A percentile compares a stretch with the other conserved stretches of the same genome.
Conservation (phyloP, 805 yeast species). For the Yueomyces sp. region DNA sequence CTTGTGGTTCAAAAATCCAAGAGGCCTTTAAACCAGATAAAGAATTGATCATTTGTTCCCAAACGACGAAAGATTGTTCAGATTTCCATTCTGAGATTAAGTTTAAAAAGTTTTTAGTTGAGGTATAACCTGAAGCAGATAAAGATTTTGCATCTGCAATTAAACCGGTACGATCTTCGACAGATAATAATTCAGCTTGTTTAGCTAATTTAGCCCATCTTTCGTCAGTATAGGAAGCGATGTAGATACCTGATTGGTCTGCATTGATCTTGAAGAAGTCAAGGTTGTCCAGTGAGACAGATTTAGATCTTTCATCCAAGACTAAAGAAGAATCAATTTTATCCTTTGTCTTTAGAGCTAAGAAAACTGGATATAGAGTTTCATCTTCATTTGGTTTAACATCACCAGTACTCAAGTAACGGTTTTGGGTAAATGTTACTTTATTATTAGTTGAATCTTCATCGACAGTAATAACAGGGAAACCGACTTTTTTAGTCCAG, state of each 20-base stretch:
- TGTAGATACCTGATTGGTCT: slow-evolving; percentile 61
- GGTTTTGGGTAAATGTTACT: slow-evolving; percentile 50
- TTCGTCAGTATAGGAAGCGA: slow-evolving; percentile 55
- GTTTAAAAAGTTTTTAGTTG: slow-evolving; percentile 45
- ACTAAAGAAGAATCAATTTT: slow-evolving; percentile 51
- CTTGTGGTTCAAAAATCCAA: slow-evolving; percentile 40
- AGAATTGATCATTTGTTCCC: slow-evolving; percentile 45
- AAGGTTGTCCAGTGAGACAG: slow-evolving; percentile 29
- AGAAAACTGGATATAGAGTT: slow-evolving; percentile 55
- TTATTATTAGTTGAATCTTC: slow-evolving; percentile 33
- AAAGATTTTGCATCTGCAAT: slow-evolving; percentile 70
- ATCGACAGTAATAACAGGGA: slow-evolving; percentile 55
- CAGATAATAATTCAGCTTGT: slow-evolving; percentile 44
- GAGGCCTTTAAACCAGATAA: slow-evolving; percentile 37
- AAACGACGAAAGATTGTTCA: slow-evolving; percentile 52
- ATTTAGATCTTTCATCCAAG: slow-evolving; percentile 36
- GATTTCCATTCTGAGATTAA: slow-evolving; percentile 47
- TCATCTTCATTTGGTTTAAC: slow-evolving; percentile 63
- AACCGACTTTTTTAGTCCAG: slow-evolving; percentile 74
- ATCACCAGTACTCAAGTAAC: slow-evolving; percentile 68
- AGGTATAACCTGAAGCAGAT: slow-evolving; percentile 56
- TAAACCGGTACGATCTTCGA: slow-evolving; percentile 67
- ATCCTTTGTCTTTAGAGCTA: slow-evolving; percentile 42
- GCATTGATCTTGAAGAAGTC: slow-evolving; percentile 58
- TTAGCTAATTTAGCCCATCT: slow-evolving; percentile 59